Percentiles rank a stretch among this genome's conserved stretches.
Conservation (phyloP, 2,329 filamentous ascomycete species). For the Fusarium poae region DNA sequence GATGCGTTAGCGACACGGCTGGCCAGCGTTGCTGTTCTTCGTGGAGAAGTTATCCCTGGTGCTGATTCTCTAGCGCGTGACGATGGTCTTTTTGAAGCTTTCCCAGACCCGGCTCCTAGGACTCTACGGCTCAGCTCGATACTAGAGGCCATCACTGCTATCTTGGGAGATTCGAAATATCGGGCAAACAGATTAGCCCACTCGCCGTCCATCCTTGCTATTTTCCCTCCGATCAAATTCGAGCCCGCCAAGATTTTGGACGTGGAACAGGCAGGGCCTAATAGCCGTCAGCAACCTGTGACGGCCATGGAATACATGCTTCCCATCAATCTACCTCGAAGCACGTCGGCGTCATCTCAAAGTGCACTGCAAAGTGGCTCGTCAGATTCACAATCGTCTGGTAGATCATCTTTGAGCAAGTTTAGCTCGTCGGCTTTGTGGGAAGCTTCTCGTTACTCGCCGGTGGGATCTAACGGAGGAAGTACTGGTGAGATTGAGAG, state of each 20-base stretch:
- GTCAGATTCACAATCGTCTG: constrained; percentile 50
- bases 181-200: constrained; percentile 78
- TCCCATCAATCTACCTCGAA: constrained; percentile 58
- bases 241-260: constrained; percentile 62
- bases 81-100: constrained; percentile 67
- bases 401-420: constrained; percentile 50
- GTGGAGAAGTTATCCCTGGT: constrained; percentile 76
- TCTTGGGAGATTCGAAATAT: constrained; percentile 83
- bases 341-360: constrained; percentile 42
- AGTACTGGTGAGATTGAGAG: constrained; percentile 74
- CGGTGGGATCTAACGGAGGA: constrained; percentile 49
- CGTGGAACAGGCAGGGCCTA: constrained; percentile 66
- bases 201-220: constrained; percentile 75
- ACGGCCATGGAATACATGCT: constrained; percentile 72
- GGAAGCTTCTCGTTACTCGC: constrained; percentile 52
- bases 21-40: constrained; percentile 75
- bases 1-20: constrained; percentile 82
- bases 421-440: constrained; percentile 49
- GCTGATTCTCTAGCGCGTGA: constrained; percentile 67
- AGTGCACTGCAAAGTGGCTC: constrained; percentile 22
- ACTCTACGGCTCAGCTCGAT: constrained; percentile 74
- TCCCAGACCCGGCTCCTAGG: constrained; percentile 72
- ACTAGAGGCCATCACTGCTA: constrained; percentile 80
- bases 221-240: constrained; percentile 73
- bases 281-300: constrained; percentile 56